phyloP scores from a whole-genome alignment of 2,329 filamentous ascomycete species.

The Capronia epimyces region DNA sequence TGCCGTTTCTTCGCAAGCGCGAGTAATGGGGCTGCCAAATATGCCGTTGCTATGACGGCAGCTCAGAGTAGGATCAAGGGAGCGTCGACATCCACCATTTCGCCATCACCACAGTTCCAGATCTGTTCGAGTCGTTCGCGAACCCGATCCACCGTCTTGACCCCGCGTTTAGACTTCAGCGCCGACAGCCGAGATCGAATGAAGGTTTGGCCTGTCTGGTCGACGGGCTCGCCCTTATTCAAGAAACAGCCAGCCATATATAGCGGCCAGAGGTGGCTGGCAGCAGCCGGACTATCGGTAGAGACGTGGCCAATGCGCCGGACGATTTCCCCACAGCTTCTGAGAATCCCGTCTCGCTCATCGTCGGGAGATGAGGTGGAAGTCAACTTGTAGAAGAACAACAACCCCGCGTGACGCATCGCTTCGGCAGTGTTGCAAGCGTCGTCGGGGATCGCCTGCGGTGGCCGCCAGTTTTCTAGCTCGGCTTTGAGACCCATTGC shows the following conservation, averaged over 20 bases:
- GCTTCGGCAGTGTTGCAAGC: constrained; percentile 11
- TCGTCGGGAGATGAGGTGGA: not conserved
- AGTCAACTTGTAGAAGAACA: constrained; percentile 10
- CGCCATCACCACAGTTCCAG: not conserved
- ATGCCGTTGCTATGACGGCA: not conserved
- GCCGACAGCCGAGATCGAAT: constrained; percentile 4
- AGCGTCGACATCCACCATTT: not conserved
- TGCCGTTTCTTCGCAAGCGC: too few relatives aligned
- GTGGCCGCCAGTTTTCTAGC: constrained; percentile 6
- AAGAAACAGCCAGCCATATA: constrained; percentile 12
- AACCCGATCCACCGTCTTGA: constrained; percentile 6
- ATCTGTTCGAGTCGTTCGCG: constrained; percentile 9
- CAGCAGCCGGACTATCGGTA: constrained; percentile 6
- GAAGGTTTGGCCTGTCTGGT: not conserved
- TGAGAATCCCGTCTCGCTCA: not conserved
- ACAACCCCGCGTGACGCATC: constrained; percentile 11
- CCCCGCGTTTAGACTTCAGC: constrained; percentile 2
- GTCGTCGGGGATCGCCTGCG: constrained; percentile 1
- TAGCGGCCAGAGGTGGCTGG: constrained; percentile 11
- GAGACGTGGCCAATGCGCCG: constrained; percentile 3
- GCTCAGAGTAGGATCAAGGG: constrained; percentile 7
- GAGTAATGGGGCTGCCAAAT: too few relatives aligned
- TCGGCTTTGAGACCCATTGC: constrained; percentile 1
- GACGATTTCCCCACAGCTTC: constrained; percentile 2
- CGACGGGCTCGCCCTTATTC: not conserved